phyloP scores from a whole-genome alignment of 139 green algal genomes.

The Auxenochlorella pyrenoidosa region DNA sequence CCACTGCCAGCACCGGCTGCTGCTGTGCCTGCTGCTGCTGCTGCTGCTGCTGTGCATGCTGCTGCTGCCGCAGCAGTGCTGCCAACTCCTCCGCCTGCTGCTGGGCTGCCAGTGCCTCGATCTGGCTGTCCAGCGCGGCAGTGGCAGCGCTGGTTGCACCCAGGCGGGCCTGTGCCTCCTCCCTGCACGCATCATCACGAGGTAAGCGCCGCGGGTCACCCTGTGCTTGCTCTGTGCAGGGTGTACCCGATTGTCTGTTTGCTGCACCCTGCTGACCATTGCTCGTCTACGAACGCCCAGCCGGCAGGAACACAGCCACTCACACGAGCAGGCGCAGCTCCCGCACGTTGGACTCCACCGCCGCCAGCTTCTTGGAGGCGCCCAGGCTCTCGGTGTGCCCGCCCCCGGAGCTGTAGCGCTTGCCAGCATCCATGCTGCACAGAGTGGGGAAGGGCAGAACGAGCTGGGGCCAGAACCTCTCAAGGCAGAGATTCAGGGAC shows the following conservation, averaged over 20 bases:
- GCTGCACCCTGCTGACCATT: no score
- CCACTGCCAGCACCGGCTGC: not conserved
- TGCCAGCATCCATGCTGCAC: not conserved
- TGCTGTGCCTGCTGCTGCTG: not conserved
- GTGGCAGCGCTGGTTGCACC: not conserved
- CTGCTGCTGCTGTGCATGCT: not conserved
- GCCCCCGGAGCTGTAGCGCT: not conserved
- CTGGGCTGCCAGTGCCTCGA: not conserved
- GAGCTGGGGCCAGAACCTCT: no score
- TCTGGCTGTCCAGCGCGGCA: not conserved
- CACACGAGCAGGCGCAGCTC: conserved; percentile 13
- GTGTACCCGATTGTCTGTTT: no score
- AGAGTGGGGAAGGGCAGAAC: not conserved
- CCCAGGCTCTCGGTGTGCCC: not conserved
- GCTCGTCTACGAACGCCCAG: no score
- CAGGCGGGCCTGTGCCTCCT: conserved; percentile 4
- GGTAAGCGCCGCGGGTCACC: not conserved
- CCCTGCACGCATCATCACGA: not conserved
- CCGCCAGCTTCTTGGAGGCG: conserved; percentile 11
- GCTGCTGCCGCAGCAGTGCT: not conserved
- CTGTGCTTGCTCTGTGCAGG: no score
- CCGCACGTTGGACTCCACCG: not conserved
- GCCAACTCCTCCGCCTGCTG: not conserved
- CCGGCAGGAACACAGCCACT: not conserved
- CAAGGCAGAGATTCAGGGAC: not conserved